Evolutionary conservation across 2,329 filamentous ascomycete species (phyloP), one percentile per base, ranked within the genome.

Genomic region (Venturia asperata): DNA sequence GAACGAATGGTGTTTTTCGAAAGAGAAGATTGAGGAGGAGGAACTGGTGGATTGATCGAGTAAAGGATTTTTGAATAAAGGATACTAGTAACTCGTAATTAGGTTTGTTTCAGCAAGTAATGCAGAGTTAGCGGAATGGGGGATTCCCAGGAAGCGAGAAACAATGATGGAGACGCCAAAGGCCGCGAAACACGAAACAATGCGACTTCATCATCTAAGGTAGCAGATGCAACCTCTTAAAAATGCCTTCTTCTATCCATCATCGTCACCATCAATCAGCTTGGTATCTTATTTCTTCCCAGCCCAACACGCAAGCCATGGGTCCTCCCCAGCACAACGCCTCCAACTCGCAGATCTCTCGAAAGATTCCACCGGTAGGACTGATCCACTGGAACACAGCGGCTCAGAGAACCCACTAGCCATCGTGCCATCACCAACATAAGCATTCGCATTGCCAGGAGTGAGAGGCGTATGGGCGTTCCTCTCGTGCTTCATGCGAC

Each of bases 21-120:
- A n/a, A 34, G 62, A 64, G 42, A 43, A n/a, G 41, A 56, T 64
- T 41, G 62, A 64, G 47, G 60, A n/a, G 47, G 62, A 64, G 30
- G 62, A 64, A 47, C 6, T 60, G 19, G 62, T 64, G 10, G 62
- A 60, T 41, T 64, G 61, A 62, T n/a, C n/a, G n/a, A n/a, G n/a
- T n/a, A n/a, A n/a, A n/a, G n/a, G n/a, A n/a, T n/a, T n/a, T n/a
- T n/a, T n/a, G n/a, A n/a, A n/a, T n/a, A n/a, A n/a, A n/a, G n/a
- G n/a, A n/a, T n/a, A n/a, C n/a, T n/a, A n/a, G n/a, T n/a, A n/a
- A n/a, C n/a, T n/a, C n/a, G n/a, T n/a, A n/a, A n/a, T n/a, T n/a
- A n/a, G n/a, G n/a, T n/a, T n/a, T n/a, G 39, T 41, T 2, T 9
- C 2, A 41, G 39, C 11, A 41, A 41, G 6, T 34, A 34, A 34